Percentiles rank a stretch among this genome's conserved stretches.
Conservation (phyloP, 768 basidiomycete species). For the Lactarius indigo region DNA sequence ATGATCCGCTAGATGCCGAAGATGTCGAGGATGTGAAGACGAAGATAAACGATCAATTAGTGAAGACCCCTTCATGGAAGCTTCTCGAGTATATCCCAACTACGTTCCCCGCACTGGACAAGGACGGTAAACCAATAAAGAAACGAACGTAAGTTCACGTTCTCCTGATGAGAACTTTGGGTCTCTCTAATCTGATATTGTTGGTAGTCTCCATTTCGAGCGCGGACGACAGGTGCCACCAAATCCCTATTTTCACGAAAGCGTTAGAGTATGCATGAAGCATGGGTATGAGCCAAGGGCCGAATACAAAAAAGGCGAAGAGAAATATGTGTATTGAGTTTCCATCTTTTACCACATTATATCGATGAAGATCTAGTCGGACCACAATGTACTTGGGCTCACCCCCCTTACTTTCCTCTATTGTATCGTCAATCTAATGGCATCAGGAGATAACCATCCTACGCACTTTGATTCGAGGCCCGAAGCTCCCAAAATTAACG, state of each 20-base stretch:
- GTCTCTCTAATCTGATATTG: background rate
- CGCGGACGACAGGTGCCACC: background rate
- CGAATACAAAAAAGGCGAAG: background rate
- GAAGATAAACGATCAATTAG: background rate
- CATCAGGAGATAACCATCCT: background rate
- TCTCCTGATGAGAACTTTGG: background rate
- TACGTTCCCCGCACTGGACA: background rate
- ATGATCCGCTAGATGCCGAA: background rate
- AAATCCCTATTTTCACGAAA: background rate
- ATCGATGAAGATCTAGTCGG: background rate
- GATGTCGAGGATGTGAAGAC: background rate
- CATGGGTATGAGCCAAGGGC: background rate
- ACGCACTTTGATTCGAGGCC: no score
- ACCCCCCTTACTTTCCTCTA: background rate
- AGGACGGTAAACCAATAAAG: background rate
- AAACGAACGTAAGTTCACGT: background rate
- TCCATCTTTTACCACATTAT: background rate
- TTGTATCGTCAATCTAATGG: background rate
- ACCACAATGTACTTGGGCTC: background rate
- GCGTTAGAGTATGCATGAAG: background rate
- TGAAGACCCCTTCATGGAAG: background rate
- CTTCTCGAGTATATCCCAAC: background rate
- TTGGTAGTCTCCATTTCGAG: background rate
- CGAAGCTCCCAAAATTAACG: no score
- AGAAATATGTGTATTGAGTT: background rate